phyloP scores from a whole-genome alignment of 2,329 filamentous ascomycete species.

The Colletotrichum godetiae region DNA sequence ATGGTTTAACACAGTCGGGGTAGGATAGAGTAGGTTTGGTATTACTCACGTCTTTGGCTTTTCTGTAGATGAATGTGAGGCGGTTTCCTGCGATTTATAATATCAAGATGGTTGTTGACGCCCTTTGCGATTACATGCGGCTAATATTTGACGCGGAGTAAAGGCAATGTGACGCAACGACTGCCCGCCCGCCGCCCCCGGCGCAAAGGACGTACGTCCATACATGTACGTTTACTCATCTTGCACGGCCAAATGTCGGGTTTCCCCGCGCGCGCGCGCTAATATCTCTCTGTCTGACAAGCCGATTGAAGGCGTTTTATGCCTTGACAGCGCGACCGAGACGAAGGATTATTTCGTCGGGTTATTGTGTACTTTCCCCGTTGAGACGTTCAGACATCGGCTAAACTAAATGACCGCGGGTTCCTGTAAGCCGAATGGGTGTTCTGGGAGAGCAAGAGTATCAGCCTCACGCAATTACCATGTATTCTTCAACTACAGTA shows the following conservation, averaged over 20 bases:
- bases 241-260: neutral
- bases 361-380: neutral
- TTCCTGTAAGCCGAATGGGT: neutral
- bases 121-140: neutral
- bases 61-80: neutral
- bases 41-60: neutral
- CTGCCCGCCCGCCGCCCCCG: neutral
- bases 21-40: neutral
- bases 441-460: too few species aligned
- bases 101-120: neutral
- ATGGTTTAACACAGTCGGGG: neutral
- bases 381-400: neutral
- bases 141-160: neutral
- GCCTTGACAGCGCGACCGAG: neutral
- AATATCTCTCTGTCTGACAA: neutral
- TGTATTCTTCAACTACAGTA: too few species aligned
- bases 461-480: too few species aligned
- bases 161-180: neutral
- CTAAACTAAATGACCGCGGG: neutral
- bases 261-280: neutral
- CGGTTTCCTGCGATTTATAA: neutral
- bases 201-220: too few species aligned
- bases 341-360: neutral
- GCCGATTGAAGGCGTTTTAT: neutral
- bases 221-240: neutral